Base-by-base conservation (phyloP, 441 rosid species). In the Biscutella laevigata region DNA sequence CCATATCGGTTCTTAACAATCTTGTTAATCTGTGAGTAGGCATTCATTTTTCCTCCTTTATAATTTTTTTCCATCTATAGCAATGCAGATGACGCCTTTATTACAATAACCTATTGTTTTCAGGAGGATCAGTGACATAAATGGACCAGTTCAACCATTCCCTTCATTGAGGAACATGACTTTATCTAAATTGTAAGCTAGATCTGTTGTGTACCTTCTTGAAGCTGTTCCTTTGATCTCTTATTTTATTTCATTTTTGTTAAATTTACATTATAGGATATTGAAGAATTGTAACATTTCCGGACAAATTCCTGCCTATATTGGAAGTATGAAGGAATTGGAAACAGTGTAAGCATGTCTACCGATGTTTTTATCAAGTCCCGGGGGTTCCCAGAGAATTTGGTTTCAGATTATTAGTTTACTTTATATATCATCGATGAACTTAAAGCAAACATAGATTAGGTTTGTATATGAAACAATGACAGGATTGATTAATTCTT, bases 61-160 rank as follows among this genome's bases (percentile, higher is more conserved):
- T 36, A 34, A 48, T 44, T 56, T 36, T 34, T 50, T 24, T 37
- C 24, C 39, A n/a, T 11, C 36, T 41, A 26, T 36, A 4, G 16
- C 12, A 49, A 57, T 41, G 46, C 26, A 26, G 4, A 48, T 22
- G 7, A 38, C 6, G 2, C 6, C 42, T 30, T 52, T 53, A 38
- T 53, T 30, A 47, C 39, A 14, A 14, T 53, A 17, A 20, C 13
- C 7, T 38, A 9, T 24, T 35, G 29, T 60, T 47, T 54, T 21
- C 84, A 86, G 97, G 82, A 89, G 78, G 75, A 79, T 84, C 46
- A 81, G 79, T 57, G 89, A 82, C 53, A 61, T 86, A 38, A 63
- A 33, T 36, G 84, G 86, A 64, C 75, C 85, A 39, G 55, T 59
- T 34, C 88, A 80, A 56, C 62, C 57, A 48, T 85, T 86, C 72